These are phyloP conservation scores for Backusella circina DNA, from an alignment of 192 early-diverging fungal genomes.

Conservation along the genomic window DNA sequence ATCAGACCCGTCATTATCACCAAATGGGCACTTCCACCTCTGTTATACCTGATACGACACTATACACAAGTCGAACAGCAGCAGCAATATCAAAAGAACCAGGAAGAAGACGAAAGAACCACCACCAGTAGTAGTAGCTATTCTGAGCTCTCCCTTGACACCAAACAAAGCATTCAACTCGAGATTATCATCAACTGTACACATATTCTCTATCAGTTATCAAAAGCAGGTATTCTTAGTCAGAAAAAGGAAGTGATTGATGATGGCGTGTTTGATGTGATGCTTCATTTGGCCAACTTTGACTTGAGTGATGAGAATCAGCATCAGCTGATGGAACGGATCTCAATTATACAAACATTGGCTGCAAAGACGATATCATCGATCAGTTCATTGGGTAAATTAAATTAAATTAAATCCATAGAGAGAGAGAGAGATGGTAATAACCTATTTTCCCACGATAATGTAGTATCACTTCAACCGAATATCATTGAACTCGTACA, in stretches of 20 bases:
- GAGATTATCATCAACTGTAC: constrained; percentile 15
- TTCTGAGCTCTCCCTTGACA: background rate
- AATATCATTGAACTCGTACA: constrained; percentile 46
- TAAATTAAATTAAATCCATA: background rate
- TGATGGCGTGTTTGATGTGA: constrained; percentile 1
- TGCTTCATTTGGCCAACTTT: background rate
- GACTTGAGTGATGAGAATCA: background rate
- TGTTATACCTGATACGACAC: constrained; percentile 35
- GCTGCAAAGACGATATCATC: constrained; percentile 9
- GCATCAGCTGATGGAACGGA: background rate
- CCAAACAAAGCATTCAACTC: background rate
- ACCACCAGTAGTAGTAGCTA: background rate
- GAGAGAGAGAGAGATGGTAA: background rate
- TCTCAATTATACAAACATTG: background rate
- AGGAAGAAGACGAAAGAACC: background rate
- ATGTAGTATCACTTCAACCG: constrained; percentile 41
- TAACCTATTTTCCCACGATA: background rate
- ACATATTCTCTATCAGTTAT: constrained; percentile 7
- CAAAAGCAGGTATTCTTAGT: constrained; percentile 16
- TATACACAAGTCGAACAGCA: constrained; percentile 1
- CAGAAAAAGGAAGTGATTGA: constrained; percentile 8
- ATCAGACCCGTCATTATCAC: constrained; percentile 45
- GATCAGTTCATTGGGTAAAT: background rate
- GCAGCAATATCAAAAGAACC: background rate
- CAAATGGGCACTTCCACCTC: constrained; percentile 44